Conservation (phyloP, 164 flowering plant genomes). For the Cinnamomum micranthum region DNA sequence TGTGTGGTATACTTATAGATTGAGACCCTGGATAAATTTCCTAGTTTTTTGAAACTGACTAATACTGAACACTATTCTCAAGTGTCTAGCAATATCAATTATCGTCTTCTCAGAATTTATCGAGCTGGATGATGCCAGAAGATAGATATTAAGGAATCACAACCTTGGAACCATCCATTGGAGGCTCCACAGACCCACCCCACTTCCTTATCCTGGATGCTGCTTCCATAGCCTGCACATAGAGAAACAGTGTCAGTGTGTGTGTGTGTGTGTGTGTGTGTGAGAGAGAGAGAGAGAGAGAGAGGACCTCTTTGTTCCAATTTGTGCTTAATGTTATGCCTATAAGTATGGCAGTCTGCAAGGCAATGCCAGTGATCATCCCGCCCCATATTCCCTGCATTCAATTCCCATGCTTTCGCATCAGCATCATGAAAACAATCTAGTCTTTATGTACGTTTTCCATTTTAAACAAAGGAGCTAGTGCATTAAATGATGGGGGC, state of each 20-base stretch:
- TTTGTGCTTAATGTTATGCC: constrained; percentile 25
- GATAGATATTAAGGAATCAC: neutral
- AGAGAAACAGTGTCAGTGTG: neutral
- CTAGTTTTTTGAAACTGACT: too few relatives aligned
- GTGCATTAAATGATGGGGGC: too few relatives aligned
- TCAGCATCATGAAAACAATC: neutral
- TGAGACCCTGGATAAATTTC: too few relatives aligned
- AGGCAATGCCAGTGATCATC: constrained; percentile 25
- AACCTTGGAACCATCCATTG: neutral
- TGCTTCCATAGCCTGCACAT: constrained; percentile 17
- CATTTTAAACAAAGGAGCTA: too few relatives aligned
- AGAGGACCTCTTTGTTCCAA: constrained; percentile 29
- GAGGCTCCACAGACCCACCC: constrained; percentile 18
- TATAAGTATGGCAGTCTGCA: constrained; percentile 22
- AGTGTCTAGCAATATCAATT: too few relatives aligned
- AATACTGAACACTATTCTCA: too few relatives aligned
- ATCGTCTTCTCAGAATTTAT: too few relatives aligned
- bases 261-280: neutral
- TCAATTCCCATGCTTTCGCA: neutral
- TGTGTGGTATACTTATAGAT: too few relatives aligned
- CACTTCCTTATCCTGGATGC: constrained; percentile 17
- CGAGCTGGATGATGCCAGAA: neutral
- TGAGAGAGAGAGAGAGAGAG: neutral
- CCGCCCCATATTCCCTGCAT: constrained; percentile 34
- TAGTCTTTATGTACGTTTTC: too few relatives aligned